Base-by-base conservation (phyloP, 306 rosid genomes). In the Acacia confusa region DNA sequence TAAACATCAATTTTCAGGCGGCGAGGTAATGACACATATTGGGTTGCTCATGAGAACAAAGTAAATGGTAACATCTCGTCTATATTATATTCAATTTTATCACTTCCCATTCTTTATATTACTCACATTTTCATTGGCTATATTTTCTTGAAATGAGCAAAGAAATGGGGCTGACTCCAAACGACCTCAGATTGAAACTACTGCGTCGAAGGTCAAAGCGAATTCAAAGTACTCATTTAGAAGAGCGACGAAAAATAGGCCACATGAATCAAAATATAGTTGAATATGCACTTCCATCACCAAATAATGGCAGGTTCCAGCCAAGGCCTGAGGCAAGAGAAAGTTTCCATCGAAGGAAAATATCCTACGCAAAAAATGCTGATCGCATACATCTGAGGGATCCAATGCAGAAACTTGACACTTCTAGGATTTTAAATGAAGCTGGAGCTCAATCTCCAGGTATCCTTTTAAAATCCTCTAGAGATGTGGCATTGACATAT, bases 181-280 rank as follows among this genome's bases (percentile, higher is more conserved):
- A 85, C 70, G 94, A 91, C 82, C 94, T 91, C 75, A 86, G 92
- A 55, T 81, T 87, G 85, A 88, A 88, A 70, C 85, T 89, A 74
- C 70, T 85, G 82, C 81, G 72, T 79, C 89, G 85, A 82, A 88
- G 85, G 65, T 84, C 55, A 72, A 87, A 87, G 75, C 60, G 58
- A 82, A 47, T 32, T 65, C 70, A 11, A 9, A 11, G 4, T 44
- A 11, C 12, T 44, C 55, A 1, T 36, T 36, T 47, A 38, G 87
- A 63, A 63, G 88, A 81, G 64, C 73, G 28, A 38, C 58, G 58
- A 11, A 83, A 77, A 79, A 76, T 73, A 82, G 85, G 30, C 75
- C 55, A 78, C 71, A 69, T 77, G 3, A 82, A 63, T 38, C 61
- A 30, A 69, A 82, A 80, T 61, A 30, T 69, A 28, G 82, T 81